Base-by-base conservation (phyloP, 768 basidiomycete species). In the Macrolepiota albuminosa region DNA sequence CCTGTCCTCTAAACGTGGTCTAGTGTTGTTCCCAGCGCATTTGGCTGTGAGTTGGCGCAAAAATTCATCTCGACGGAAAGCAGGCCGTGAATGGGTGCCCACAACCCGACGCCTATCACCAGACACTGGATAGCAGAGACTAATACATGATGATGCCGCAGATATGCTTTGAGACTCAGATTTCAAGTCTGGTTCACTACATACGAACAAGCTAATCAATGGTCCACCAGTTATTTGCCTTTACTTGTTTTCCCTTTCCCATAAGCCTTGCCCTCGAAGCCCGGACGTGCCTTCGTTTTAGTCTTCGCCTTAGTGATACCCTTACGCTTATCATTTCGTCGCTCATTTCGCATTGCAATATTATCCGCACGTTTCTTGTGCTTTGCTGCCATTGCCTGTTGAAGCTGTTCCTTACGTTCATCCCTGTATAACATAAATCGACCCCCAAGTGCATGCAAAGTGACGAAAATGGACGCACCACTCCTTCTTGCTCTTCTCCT, bases 301-400 rank as follows among this genome's bases (percentile, higher is more conserved):
- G 72, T 71, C 69, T 82, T 84, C 66, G 68, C 71, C 65, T 79
- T 80, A 62, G 75, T 75, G 13, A 67, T 68, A 52, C 64, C 84
- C 75, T 79, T 85, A 66, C 83, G 80, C 61, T 86, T 83, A 66
- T 94, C 91, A 49, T 83, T 83, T 70, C 81, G 80, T 37, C 88
- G 80, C 70, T 98, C 94, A 58, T 87, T 85, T 18, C 94, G 85
- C 77, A 82, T 85, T 0, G 93, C 89, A 66, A 98, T 90, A 67
- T 98, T 98, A 66, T 96, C 94, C 14, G 85, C 69, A 4, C 94
- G 82, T 73, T 98, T 98, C 78, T 95, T 93, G 73, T 93, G 89
- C 70, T 83, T 87, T 34, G 91, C 90, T 1, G 89, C 89, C 83
- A 93, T 89, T 2, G 87, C 80, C 11, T 85, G 80, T 3, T 81